Percentiles rank a stretch among this genome's conserved stretches.
Conservation (phyloP, 169 alveolate genomes). For the Plasmodium gallinaceum region DNA sequence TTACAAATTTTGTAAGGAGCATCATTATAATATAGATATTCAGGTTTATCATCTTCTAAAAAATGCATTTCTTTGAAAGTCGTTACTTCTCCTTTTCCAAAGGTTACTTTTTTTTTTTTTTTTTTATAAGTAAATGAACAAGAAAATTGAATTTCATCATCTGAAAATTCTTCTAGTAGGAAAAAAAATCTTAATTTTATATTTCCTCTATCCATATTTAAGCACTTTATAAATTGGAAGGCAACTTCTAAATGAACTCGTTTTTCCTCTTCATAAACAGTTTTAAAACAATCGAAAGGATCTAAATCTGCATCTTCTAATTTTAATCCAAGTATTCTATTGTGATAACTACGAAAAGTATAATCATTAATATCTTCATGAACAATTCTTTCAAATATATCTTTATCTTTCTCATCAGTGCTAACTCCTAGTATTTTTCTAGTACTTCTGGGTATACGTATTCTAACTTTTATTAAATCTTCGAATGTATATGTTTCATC, state of each 20-base stretch:
- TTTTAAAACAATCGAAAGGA: conserved; percentile 44
- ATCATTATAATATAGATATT: conserved; percentile 23
- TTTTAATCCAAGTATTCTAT: conserved; percentile 23
- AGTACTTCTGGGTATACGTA: conserved; percentile 24
- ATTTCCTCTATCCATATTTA: conserved; percentile 37
- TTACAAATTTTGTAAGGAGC: conserved; percentile 44
- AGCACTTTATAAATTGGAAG: conserved; percentile 14
- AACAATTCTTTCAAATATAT: conserved; percentile 28
- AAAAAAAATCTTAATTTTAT: conserved; percentile 27
- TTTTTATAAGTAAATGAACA: conserved; percentile 24
- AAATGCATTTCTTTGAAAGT: neutral
- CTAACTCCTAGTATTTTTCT: conserved; percentile 30
- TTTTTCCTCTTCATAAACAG: conserved; percentile 21
- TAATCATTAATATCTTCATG: conserved; percentile 13
- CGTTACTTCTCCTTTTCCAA: conserved; percentile 14
- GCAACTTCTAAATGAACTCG: conserved; percentile 20
- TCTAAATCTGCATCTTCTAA: conserved; percentile 43
- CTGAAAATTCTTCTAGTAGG: conserved; percentile 4
- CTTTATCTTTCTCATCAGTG: conserved; percentile 20
- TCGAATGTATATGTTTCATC: conserved; percentile 34
- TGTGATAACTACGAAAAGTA: conserved; percentile 15
- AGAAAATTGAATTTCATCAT: conserved; percentile 17
- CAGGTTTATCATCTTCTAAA: conserved; percentile 22
- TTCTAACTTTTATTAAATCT: conserved; percentile 19
- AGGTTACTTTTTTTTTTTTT: conserved; percentile 23